phyloP scores from a whole-genome alignment of 345 rosid species.

The Euphorbia pulcherrima region DNA sequence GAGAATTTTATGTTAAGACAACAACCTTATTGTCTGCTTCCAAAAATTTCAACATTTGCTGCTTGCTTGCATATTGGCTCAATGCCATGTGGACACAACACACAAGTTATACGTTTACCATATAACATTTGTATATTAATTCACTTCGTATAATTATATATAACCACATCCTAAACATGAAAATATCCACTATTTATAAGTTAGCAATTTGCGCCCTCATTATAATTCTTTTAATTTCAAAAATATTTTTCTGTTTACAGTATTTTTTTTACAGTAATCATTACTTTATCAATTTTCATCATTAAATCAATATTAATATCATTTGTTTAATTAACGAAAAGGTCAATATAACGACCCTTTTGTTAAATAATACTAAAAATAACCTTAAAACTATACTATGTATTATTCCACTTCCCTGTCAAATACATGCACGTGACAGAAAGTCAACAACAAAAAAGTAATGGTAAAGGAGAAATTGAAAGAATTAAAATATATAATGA shows the following conservation, averaged over 20 bases:
- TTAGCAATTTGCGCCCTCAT: not conserved
- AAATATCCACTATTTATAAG: not conserved
- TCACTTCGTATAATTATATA: too few relatives aligned
- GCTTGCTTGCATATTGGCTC: not conserved
- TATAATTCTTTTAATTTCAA: too few relatives aligned
- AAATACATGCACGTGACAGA: constrained; percentile 30
- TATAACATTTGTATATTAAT: not conserved
- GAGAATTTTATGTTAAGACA: not conserved
- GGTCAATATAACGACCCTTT: too few relatives aligned
- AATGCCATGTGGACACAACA: not conserved
- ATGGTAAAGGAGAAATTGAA: not conserved
- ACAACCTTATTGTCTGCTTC: constrained; percentile 9
- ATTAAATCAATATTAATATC: too few relatives aligned
- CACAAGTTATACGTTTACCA: constrained; percentile 2
- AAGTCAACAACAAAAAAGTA: constrained; percentile 19
- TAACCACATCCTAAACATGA: not conserved
- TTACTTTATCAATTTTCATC: too few relatives aligned
- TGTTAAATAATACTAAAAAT: too few relatives aligned
- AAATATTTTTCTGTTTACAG: too few relatives aligned
- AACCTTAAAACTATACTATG: too few relatives aligned
- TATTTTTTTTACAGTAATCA: too few relatives aligned
- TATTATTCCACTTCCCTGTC: constrained; percentile 13
- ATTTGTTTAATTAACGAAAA: too few relatives aligned
- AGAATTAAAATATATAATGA: not conserved
- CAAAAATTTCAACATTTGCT: constrained; percentile 13